phyloP scores from a whole-genome alignment of 331 rosid genomes.

The Ulmus americana region DNA sequence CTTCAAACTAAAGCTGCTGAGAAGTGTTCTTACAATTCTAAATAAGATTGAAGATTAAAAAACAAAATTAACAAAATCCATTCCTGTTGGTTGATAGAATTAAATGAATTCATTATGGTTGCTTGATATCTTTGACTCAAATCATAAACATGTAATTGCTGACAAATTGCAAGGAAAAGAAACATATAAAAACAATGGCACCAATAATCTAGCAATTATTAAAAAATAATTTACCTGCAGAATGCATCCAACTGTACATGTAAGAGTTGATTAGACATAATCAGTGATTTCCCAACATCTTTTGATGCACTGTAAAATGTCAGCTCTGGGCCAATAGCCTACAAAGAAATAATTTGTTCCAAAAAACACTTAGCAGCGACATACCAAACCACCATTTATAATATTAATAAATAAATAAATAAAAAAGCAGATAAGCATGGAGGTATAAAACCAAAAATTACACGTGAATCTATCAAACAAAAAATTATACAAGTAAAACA shows the following conservation, averaged over 20 bases:
- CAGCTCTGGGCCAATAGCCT: slow-evolving; percentile 94
- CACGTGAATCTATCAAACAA: neutral
- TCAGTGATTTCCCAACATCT: slow-evolving; percentile 52
- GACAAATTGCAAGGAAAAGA: no score
- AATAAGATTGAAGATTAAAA: no score
- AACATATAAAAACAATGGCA: no score
- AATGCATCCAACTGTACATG: slow-evolving; percentile 86
- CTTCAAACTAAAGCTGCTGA: no score
- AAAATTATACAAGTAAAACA: neutral
- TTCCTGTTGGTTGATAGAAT: no score
- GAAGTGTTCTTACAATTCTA: no score
- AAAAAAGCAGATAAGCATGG: neutral
- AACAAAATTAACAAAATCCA: no score
- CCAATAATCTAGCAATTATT: no score
- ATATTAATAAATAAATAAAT: neutral
- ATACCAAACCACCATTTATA: neutral
- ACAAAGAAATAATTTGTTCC: slow-evolving; percentile 26
- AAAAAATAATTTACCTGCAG: slow-evolving; percentile 54
- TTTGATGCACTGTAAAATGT: slow-evolving; percentile 75
- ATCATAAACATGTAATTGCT: no score
- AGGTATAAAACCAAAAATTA: neutral
- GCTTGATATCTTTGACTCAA: no score
- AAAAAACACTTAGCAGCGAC: neutral
- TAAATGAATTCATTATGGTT: no score
- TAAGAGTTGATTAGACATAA: slow-evolving; percentile 74